Percentiles rank a stretch among this genome's conserved stretches.
These are phyloP conservation scores for Ceratocystiopsis sp. DNA, from an alignment of 2,329 filamentous ascomycete species.

Conservation along the genomic window DNA sequence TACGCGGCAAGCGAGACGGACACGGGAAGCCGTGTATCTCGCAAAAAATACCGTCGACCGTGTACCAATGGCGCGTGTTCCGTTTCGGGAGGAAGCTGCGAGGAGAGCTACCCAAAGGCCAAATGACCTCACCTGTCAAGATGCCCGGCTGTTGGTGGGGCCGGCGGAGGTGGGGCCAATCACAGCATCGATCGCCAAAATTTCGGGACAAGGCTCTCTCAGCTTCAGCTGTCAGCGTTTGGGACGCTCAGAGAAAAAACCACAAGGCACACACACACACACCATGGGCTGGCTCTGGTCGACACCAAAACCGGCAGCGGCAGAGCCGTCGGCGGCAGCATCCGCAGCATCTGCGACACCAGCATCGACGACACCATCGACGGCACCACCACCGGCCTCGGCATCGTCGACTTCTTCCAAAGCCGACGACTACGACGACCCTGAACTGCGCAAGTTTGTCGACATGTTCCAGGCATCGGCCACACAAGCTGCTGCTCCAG, in stretches of 20 bases:
- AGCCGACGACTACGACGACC: slow-evolving; percentile 8
- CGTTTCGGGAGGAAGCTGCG: too few relatives aligned
- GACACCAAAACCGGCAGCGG: slow-evolving; percentile 17
- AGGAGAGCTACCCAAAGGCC: too few relatives aligned
- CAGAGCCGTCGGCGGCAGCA: slow-evolving; percentile 3
- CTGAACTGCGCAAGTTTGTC: slow-evolving; percentile 38
- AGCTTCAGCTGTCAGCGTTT: too few relatives aligned
- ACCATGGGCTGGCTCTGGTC: slow-evolving; percentile 48
- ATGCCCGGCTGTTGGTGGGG: too few relatives aligned
- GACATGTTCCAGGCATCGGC: slow-evolving; percentile 23
- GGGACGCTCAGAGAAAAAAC: too few relatives aligned
- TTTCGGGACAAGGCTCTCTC: too few relatives aligned
- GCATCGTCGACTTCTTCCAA: not conserved
- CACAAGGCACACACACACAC: slow-evolving; percentile 4
- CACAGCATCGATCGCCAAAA: too few relatives aligned
- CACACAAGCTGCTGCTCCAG: slow-evolving; percentile 7
- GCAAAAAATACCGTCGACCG: too few relatives aligned
- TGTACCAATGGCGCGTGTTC: not conserved
- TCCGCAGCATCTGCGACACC: slow-evolving; percentile 2
- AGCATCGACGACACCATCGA: slow-evolving; percentile 3
- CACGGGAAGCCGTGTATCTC: not conserved
- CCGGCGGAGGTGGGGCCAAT: too few relatives aligned
- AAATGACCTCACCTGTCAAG: too few relatives aligned
- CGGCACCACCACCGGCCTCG: not conserved
- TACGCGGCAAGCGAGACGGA: not conserved